Evolutionary conservation across 345 rosid genomes (phyloP), one percentile per base, ranked within the genome.

Genomic region (Clarkia xantiana): DNA sequence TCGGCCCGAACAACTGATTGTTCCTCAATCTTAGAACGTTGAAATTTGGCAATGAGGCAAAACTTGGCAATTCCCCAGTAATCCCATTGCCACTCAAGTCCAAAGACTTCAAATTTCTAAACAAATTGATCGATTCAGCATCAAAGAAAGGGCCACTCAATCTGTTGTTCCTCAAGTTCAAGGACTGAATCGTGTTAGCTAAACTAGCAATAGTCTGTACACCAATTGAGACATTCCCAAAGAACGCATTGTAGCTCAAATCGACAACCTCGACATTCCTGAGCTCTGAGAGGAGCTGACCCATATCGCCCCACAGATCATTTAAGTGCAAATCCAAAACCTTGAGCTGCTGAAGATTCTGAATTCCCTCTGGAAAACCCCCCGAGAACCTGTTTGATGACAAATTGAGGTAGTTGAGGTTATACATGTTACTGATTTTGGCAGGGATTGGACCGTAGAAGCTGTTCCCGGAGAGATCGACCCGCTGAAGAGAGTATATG

Each of bases 381-480:
- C 97, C 97, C 9, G 62, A 61, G 66, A 90, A 90, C 47, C 53
- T 57, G 52, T 90, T 90, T 6, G 23, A 25, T 5, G 97, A 90
- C 38, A 90, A 59, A 67, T 90, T 86, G 61, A 90, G 61, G 56
- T 74, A 61, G 54, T 73, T 82, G 57, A 90, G 46, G 20, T 76
- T 71, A 77, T 87, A 83, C 19, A 90, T 65, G 9, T 79, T 84
- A 36, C 73, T 65, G 82, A 90, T 77, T 77, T 88, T 79, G 15
- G 62, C 76, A 34, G 97, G 97, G 60, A 90, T 79, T 51, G 97
- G 85, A 11, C 97, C 97, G 14, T 77, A 67, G 56, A 90, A 90
- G 40, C 53, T 51, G 59, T 86, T 90, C 29, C 65, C 36, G 0
- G 97, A 86, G 62, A 90, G 97, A 90, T 90, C 95, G 71, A 90